A percentile compares a stretch with the other conserved stretches of the same genome.
Conservation (phyloP, 1,284 basidiomycete genomes). For the Inonotus obliquus region DNA sequence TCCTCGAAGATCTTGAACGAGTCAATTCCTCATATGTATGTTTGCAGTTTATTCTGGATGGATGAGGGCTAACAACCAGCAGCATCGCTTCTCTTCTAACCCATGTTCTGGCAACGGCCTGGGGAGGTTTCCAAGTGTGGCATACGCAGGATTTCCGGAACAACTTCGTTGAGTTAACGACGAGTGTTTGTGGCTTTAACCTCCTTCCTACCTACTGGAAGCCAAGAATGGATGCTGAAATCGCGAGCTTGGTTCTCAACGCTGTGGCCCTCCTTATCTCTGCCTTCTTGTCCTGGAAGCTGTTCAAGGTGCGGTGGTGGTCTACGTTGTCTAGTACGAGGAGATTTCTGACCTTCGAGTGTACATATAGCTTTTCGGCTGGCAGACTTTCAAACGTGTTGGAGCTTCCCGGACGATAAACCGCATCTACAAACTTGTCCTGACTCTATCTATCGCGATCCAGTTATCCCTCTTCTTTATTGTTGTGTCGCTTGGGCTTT, state of each 20-base stretch:
- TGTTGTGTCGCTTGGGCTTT: slow-evolving; percentile 59
- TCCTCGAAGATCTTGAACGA: slow-evolving; percentile 55
- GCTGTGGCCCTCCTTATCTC: slow-evolving; percentile 54
- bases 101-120: slow-evolving; percentile 64
- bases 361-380: slow-evolving; percentile 57
- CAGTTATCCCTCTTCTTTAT: slow-evolving; percentile 77
- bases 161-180: slow-evolving; percentile 53
- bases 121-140: slow-evolving; percentile 62
- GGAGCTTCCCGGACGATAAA: slow-evolving; percentile 73
- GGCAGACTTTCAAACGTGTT: slow-evolving; percentile 82
- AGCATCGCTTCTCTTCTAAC: slow-evolving; percentile 64
- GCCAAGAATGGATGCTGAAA: slow-evolving; percentile 50
- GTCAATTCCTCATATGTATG: slow-evolving; percentile 71
- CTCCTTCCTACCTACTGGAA: slow-evolving; percentile 60
- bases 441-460: slow-evolving; percentile 65
- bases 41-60: slow-evolving; percentile 1
- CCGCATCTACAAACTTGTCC: slow-evolving; percentile 66
- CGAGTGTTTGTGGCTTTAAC: slow-evolving; percentile 56
- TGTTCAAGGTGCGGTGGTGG: slow-evolving; percentile 53
- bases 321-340: not conserved
- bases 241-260: slow-evolving; percentile 63
- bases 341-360: slow-evolving; percentile 2
- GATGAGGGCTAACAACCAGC: not conserved
- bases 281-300: slow-evolving; percentile 62
- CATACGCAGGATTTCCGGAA: slow-evolving; percentile 53